Evolutionary conservation across 352 stramenopile genomes (phyloP).

Genomic region (Pythium oligandrum): DNA sequence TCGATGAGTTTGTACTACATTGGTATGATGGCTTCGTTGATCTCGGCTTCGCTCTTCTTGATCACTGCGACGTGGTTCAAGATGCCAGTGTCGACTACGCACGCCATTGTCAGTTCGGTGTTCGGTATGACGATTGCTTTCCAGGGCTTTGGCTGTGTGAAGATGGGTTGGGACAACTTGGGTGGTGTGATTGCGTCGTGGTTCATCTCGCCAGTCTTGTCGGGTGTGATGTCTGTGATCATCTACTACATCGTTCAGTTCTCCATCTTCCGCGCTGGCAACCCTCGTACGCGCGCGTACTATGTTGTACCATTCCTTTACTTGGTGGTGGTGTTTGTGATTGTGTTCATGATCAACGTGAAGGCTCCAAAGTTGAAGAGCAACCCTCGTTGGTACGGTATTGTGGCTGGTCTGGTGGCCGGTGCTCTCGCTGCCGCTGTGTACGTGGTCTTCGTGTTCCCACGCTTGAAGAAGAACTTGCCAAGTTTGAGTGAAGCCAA

Average conservation of each 20-base stretch:
- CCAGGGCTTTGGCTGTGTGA: no score
- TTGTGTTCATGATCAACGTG: slow-evolving; percentile 44
- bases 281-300: slow-evolving; percentile 24
- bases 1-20: no score
- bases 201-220: slow-evolving; percentile 53
- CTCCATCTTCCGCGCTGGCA: slow-evolving; percentile 40
- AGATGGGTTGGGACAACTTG: no score
- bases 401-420: neutral
- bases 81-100: no score
- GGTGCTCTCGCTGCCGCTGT: slow-evolving; percentile 4
- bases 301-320: slow-evolving; percentile 43
- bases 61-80: no score
- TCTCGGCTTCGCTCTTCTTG: no score
- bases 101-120: no score
- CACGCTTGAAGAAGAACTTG: slow-evolving; percentile 15
- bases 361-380: slow-evolving; percentile 18
- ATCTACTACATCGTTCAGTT: slow-evolving; percentile 53
- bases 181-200: no score
- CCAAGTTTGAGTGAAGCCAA: slow-evolving; percentile 12
- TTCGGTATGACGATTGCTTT: no score
- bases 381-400: neutral
- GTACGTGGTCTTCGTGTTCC: slow-evolving; percentile 24
- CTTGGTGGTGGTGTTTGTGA: slow-evolving; percentile 37
- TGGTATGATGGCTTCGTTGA: no score
- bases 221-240: slow-evolving; percentile 39